Base-by-base conservation (phyloP, 2,329 filamentous ascomycete genomes). In the Podosphaera aphanis region DNA sequence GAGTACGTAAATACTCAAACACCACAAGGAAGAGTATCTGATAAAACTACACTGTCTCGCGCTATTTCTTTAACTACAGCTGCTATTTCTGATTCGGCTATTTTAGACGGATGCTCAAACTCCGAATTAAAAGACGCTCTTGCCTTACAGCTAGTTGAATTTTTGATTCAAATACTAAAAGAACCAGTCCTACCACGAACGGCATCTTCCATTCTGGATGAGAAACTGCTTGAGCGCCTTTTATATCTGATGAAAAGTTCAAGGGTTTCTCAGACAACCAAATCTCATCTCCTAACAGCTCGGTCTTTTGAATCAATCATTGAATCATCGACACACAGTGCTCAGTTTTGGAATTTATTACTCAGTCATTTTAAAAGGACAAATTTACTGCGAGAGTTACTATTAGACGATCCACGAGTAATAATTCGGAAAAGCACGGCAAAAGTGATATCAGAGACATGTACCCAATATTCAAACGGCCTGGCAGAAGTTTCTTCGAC, bases 61-160 rank as follows among this genome's bases (percentile, higher is more conserved):
- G 65, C 65, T 2, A 60, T 78, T 47, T 63, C 62, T 5, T 63
- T 79, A 23, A 61, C 80, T 19, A 68, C 77, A 27, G 63, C 68
- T 16, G 75, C 76, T 5, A 67, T 83, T 43, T 73, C 70, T 11
- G 69, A 77, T 48, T 62, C 67, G 20, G 63, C 69, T 18, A 63
- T 79, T 49, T 61, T 70, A 13, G 63, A 65, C 7, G 60, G 58
- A 36, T 64, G 66, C 47, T 57, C 60, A 8, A 64, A 60, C 42
- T 62, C 63, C 45, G 59, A 62, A 33, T 56, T 73, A 42, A 67
- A 64, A 49, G 62, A 69, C 23, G 59, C 63, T 23, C 66, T 79
- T 46, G 65, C 66, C 10, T 62, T 65, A 36, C 64, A 66, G 47
- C 62, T 79, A n/a, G 61, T 79, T 19, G 68, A 74, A 46, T 70